Conservation (phyloP, 768 basidiomycete genomes). For the Termitomyces sp. region DNA sequence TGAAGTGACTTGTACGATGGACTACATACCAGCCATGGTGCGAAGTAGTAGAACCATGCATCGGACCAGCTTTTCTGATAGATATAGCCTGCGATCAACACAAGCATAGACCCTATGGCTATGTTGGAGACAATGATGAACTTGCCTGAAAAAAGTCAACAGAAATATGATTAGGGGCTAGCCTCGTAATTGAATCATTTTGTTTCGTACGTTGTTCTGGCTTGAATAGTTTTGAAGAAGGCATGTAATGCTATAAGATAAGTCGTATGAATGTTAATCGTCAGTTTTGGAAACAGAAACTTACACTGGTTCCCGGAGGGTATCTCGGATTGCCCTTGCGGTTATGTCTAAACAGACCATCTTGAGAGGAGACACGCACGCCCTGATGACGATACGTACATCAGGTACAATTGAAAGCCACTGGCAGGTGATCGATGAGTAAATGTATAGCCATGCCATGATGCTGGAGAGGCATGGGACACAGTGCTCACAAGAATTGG, state of each 20-base stretch:
- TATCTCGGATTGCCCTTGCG: constrained; percentile 45
- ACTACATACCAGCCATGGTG: constrained; percentile 46
- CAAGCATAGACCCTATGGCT: constrained; percentile 36
- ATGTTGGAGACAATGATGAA: constrained; percentile 42
- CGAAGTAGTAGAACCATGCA: constrained; percentile 39
- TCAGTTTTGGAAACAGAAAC: constrained; percentile 15
- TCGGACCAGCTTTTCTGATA: constrained; percentile 27
- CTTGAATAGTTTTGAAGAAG: constrained; percentile 42
- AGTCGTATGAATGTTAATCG: constrained; percentile 2
- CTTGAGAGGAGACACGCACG: constrained; percentile 7
- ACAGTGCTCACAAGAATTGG: constrained; percentile 42
- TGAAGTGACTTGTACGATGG: neutral
- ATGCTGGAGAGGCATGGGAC: neutral
- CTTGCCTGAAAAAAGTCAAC: constrained; percentile 19
- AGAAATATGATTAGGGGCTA: neutral
- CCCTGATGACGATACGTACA: constrained; percentile 24
- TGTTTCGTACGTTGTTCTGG: constrained; percentile 38
- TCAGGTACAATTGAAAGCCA: constrained; percentile 44
- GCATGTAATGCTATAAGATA: constrained; percentile 36
- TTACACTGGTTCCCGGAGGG: constrained; percentile 41
- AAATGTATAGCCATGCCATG: neutral
- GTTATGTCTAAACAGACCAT: constrained; percentile 31
- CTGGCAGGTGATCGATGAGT: constrained; percentile 21
- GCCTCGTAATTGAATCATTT: too few relatives aligned
- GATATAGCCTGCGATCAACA: constrained; percentile 28